Base-by-base conservation (phyloP, 192 early-diverging fungal genomes). In the Rhizoclosmatium globosum region DNA sequence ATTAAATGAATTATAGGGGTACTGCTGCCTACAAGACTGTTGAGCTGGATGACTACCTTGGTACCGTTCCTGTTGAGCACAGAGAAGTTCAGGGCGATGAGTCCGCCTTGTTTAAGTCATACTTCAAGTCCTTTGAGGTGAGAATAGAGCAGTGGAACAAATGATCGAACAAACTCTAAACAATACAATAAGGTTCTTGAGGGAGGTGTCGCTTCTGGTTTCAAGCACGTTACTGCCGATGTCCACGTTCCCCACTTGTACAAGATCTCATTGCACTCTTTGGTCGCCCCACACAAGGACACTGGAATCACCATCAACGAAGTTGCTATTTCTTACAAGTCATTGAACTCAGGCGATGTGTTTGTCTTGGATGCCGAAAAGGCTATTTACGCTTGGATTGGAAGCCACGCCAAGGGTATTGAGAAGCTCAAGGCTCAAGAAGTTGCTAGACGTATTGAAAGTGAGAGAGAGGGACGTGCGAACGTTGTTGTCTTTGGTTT, bases 11-110 rank as follows among this genome's bases (percentile, higher is more conserved):
- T 79, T 42, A 44, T 47, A 64, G 76, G 58, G 94, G 94, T 39
- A 95, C 93, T 7, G 94, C 93, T 11, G 94, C 94, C 1, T 95
- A 94, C 85, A 95, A 95, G 81, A 93, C 94, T 1, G 64, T 70
- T 15, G 83, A 91, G 76, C 77, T 92, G 11, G 92, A 94, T 83
- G 91, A 91, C 67, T 91, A 91, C 75, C 83, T 95, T 41, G 90
- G 91, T 64, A 85, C 87, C 15, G 62, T 80, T 11, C 90, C 94
- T 6, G 86, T 91, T 58, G 92, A 95, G 85, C 89, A 95, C 81
- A 92, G 94, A 53, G 94, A 95, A 82, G 88, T 95, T 47, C 91
- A 95, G 74, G 86, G 86, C 0, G 74, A 74, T 59, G 94, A 95
- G 82, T 92, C 90, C 3, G 48, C 46, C 2, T 77, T 89, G n/a